These are phyloP conservation scores for Elaeis guineensis DNA, from an alignment of 176 grass and related monocot species.

Conservation along the genomic window DNA sequence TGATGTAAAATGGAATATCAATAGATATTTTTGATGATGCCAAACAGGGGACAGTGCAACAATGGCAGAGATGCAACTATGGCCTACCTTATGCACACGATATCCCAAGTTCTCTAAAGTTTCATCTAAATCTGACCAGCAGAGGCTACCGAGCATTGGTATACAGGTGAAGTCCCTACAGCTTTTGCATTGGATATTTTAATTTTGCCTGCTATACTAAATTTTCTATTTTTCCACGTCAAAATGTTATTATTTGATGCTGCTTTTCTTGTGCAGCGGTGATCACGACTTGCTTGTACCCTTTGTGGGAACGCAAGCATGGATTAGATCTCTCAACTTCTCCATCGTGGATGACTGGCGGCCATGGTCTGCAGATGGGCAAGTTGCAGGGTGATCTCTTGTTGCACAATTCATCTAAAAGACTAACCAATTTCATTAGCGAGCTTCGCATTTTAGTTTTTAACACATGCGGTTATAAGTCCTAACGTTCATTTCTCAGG, in stretches of 20 bases:
- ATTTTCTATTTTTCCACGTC: too few relatives aligned
- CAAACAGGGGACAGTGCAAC: conserved; percentile 33
- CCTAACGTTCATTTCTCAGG: conserved; percentile 11
- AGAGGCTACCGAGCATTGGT: conserved; percentile 41
- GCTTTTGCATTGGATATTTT: too few relatives aligned
- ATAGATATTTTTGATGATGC: neutral
- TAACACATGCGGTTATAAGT: too few relatives aligned
- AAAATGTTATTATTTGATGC: too few relatives aligned
- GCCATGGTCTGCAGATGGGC: conserved; percentile 36
- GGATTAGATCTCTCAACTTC: conserved; percentile 51
- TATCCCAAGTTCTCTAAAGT: conserved; percentile 29
- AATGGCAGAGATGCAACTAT: conserved; percentile 42
- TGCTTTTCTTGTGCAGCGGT: conserved; percentile 37
- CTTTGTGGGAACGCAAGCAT: conserved; percentile 33
- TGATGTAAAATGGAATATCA: too few relatives aligned
- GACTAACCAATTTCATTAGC: too few relatives aligned
- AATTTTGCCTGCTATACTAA: too few relatives aligned
- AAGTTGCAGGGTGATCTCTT: conserved; percentile 54
- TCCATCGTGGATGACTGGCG: conserved; percentile 38
- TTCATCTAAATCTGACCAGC: conserved; percentile 34
- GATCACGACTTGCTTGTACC: conserved; percentile 35
- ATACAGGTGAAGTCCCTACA: conserved; percentile 28
- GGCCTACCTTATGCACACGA: conserved; percentile 22
- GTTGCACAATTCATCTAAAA: neutral
- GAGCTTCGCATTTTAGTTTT: too few relatives aligned